phyloP scores from a whole-genome alignment of 345 rosid genomes.

The Citrus trifoliata region DNA sequence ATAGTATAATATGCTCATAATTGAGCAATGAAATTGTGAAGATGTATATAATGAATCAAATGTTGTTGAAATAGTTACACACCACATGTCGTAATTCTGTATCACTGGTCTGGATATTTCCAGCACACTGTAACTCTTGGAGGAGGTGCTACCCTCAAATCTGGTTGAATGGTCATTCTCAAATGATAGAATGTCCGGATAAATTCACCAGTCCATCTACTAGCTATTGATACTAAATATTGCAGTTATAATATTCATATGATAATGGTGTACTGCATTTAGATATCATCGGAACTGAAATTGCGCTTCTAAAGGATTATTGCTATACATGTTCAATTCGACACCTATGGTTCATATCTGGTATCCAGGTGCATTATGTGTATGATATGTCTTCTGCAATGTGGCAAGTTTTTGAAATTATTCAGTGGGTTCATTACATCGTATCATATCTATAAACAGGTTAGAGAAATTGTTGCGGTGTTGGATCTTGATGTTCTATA shows the following conservation, averaged over 20 bases:
- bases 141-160: not conserved
- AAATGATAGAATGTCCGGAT: not conserved
- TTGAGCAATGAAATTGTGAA: not conserved
- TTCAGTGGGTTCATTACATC: not conserved
- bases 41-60: not conserved
- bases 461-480: slow-evolving; percentile 83
- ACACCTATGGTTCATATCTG: not conserved
- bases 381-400: not conserved
- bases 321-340: not conserved
- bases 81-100: not conserved
- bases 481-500: slow-evolving; percentile 89
- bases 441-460: slow-evolving; percentile 43
- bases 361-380: not conserved
- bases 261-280: not conserved
- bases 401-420: not conserved
- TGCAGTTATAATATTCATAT: not conserved
- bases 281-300: not conserved
- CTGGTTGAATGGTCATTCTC: not conserved
- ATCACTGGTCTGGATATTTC: not conserved
- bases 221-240: not conserved
- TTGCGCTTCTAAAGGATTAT: not conserved
- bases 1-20: not conserved
- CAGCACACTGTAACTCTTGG: not conserved
- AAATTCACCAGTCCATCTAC: not conserved
- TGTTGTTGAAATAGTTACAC: not conserved